Conservation (phyloP, 345 rosid species). For the Brassica napus region Da-Ae NC_063442.1:29770501-29771000, state of each 20-base stretch:
- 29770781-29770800: neutral
- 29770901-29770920: neutral
- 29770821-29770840: conserved; percentile 6
- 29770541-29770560: conserved; percentile 11
- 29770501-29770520: too few relatives aligned
- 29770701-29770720: neutral
- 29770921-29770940: neutral
- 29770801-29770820: neutral
- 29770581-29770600: conserved; percentile 16
- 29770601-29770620: conserved; percentile 2
- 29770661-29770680: conserved; percentile 30
- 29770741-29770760: conserved; percentile 3
- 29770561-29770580: conserved; percentile 7
- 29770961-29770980: too few relatives aligned
- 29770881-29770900: neutral
- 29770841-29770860: neutral
- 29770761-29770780: conserved; percentile 10
- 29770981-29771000: too few relatives aligned
- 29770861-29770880: neutral
- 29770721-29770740: conserved; percentile 8
- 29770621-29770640: conserved; percentile 28
- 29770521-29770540: neutral
- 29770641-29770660: conserved; percentile 18
- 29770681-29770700: conserved; percentile 8
- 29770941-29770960: too few relatives aligned